phyloP scores from a whole-genome alignment of 345 rosid species.

The Arabidopsis arenosa region DNA sequence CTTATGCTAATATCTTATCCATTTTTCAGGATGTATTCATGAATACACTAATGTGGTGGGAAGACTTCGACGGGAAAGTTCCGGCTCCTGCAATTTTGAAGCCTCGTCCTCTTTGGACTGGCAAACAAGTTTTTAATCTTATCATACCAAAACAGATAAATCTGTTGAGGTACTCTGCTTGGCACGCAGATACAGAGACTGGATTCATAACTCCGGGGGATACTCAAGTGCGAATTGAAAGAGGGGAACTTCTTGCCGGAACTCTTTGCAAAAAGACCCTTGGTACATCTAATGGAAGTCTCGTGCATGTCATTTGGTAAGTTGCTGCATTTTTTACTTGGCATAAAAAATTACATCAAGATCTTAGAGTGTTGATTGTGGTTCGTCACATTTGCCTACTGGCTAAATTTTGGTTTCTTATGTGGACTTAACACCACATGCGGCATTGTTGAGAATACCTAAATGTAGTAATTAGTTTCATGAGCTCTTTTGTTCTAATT shows the following conservation, averaged over 20 bases:
- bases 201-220: slow-evolving; percentile 90
- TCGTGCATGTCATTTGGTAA: slow-evolving; percentile 96
- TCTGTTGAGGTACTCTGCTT: slow-evolving; percentile 80
- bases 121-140: slow-evolving; percentile 96
- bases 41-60: slow-evolving; percentile 99
- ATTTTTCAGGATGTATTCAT: slow-evolving; percentile 86
- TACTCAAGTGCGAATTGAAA: slow-evolving; percentile 90
- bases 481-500: slow-evolving; percentile 10
- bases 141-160: slow-evolving; percentile 98
- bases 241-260: slow-evolving; percentile 90
- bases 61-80: slow-evolving; percentile 97
- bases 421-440: not conserved
- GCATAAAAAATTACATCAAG: not conserved
- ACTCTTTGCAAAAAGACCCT: slow-evolving; percentile 97
- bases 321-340: not conserved
- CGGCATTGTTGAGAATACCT: not conserved
- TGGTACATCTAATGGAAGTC: slow-evolving; percentile 92
- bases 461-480: not conserved
- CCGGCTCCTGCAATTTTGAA: slow-evolving; percentile 93
- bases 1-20: slow-evolving; percentile 7
- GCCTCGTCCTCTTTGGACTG: slow-evolving; percentile 99
- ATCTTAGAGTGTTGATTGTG: slow-evolving; percentile 11
- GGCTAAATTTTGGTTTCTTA: not conserved
- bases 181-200: slow-evolving; percentile 85
- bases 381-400: not conserved